Base-by-base conservation (phyloP, 140 eudicot genomes). In the Stevia rebaudiana region DNA sequence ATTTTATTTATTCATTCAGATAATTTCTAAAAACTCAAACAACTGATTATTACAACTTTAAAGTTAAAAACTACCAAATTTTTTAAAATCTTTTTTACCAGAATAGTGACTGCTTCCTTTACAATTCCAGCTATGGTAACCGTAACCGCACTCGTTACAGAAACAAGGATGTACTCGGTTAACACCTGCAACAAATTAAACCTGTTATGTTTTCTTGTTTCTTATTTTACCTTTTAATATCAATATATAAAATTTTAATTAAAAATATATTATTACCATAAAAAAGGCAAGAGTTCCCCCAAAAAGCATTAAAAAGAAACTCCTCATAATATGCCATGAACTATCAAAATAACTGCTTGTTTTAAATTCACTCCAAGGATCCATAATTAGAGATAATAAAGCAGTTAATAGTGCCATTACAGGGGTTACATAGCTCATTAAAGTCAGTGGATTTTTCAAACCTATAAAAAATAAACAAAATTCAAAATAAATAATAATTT, bases 391-490 rank as follows among this genome's bases (percentile, higher is more conserved):
- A 64, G 98, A 92, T 41, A 85, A 73, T n/a, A 92, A 39, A 67
- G 76, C 95, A 23, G 98, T 92, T 62, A 82, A 75, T 67, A 88
- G n/a, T n/a, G 98, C 96, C 98, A 92, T 92, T 35, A 92, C 82
- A 42, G 98, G 98, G 74, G 98, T 84, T 69, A 92, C 87, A 72
- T 81, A 88, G 90, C 98, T 92, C 98, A 92, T 92, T 47, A 92
- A 78, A 15, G 89, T 83, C 62, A 92, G 71, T 18, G 98, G 98
- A 85, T 92, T 88, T 77, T 88, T 81, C 73, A 92, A 78, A 76
- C 98, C 98, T 92, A 79, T 56, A 36, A 52, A 60, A 33, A 37
- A 65, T n/a, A 30, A 67, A 43, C 41, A 72, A 40, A 44, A 51
- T 37, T 54, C 19, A 57, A 57, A 24, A 16, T 8, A 55, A 57